Base-by-base conservation (phyloP, 2,329 filamentous ascomycete species). In the Colletotrichum chrysophilum region DNA sequence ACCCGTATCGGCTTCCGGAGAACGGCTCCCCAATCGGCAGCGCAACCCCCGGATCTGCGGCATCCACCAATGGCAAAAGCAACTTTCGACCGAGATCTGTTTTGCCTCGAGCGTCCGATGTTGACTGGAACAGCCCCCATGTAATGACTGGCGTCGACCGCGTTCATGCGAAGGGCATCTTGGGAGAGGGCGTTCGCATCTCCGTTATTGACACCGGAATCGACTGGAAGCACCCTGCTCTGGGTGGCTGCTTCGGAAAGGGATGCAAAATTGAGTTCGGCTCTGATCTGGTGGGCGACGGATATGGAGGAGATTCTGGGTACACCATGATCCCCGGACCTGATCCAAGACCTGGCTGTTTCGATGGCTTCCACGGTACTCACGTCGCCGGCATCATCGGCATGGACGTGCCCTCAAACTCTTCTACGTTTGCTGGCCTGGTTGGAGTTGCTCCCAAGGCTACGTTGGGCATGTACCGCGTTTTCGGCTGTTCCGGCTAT, bases 321-420 rank as follows among this genome's bases (percentile, higher is more conserved):
- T 48, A 38, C 52, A 64, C 30, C 12, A 66, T 43, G 21, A 48
- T 52, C 18, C 79, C 79, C 7, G 62, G 71, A 5, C 78, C 78
- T 18, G 79, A 78, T 26, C 52, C 67, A 12, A 77, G 79, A 28
- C 79, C 80, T 26, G 70, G 76, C 69, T 78, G 78, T 18, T 78
- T 71, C 18, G 58, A 65, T 2, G 74, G 76, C 3, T 86, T 85
- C 21, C 80, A 81, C 70, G 80, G 80, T 10, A 80, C 79, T 8
- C 80, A 80, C 43, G 76, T 80, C 36, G 70, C 78, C 0, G 79
- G 78, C 28, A 79, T 79, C n/a, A 70, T 79, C 28, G 78, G 71
- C 18, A 74, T 74, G 71, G 71, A 74, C 2, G 67, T 71, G 1
- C 26, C 71, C 7, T 65, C 48, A 1, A 55, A 74, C 28, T 38